Evolutionary conservation across 2,329 filamentous ascomycete genomes (phyloP).

Genomic region (Colletotrichum liriopes): DNA sequence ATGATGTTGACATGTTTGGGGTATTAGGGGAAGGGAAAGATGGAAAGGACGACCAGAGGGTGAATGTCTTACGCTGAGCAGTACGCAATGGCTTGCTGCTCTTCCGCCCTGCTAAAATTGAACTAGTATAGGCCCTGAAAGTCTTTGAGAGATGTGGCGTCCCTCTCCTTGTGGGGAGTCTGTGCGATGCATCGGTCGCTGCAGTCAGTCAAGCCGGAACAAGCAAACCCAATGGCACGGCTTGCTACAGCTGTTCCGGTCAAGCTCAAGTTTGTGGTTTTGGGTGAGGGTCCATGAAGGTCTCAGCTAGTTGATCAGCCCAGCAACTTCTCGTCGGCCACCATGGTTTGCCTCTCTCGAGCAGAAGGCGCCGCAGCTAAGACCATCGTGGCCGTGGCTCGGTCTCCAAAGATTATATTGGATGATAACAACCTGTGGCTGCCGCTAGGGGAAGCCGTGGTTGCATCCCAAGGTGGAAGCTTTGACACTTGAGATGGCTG

Average conservation of each 20-base stretch:
- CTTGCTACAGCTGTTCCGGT: not conserved
- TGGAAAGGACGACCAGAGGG: not conserved
- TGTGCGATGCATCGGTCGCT: not conserved
- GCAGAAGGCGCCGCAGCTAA: not conserved
- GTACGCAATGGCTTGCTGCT: not conserved
- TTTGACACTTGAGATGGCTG: constrained; percentile 4
- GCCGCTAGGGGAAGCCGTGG: constrained; percentile 7
- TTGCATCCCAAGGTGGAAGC: constrained; percentile 1
- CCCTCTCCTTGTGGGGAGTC: constrained; percentile 7
- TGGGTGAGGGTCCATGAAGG: not conserved
- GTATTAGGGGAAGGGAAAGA: constrained; percentile 2
- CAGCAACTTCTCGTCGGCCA: constrained; percentile 1
- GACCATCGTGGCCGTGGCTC: constrained; percentile 1
- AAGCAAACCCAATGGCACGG: not conserved
- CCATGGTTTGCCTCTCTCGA: not conserved
- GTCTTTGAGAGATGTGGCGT: constrained; percentile 10
- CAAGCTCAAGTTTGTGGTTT: not conserved
- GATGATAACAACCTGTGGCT: not conserved
- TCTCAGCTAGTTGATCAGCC: not conserved
- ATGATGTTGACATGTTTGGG: constrained; percentile 6
- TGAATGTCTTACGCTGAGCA: not conserved
- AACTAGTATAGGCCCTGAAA: not conserved
- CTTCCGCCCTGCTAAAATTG: not conserved
- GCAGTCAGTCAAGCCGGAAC: constrained; percentile 11
- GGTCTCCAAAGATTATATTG: not conserved